Base-by-base conservation (phyloP, 2,329 filamentous ascomycete genomes). In the Penicillium sp. region DNA sequence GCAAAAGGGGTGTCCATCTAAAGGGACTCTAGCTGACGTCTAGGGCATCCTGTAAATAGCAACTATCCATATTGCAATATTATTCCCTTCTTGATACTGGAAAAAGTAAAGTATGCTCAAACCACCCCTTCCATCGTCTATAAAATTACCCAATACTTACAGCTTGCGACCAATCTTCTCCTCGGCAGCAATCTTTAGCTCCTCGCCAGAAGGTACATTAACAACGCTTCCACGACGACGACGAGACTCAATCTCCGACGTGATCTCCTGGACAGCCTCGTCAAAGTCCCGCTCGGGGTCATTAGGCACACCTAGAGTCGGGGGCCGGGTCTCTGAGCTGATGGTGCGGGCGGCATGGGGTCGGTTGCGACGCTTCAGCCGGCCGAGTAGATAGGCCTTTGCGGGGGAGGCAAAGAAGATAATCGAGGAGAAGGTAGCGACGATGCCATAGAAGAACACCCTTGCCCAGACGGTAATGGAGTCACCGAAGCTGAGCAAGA, bases 361-460 rank as follows among this genome's bases (percentile, higher is more conserved):
- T 11, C 63, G 61, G 54, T 67, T 72, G 41, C 84, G 77, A 49
- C 76, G 69, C 56, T 87, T 84, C 6, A 88, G 69, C 47, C 72
- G 69, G 58, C 77, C 75, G 49, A 74, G 73, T 0, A 89, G 71
- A 55, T 60, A 67, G 4, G 72, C 68, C 66, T 90, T 94, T 2
- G 81, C 86, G 0, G 89, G 88, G 1, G 86, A 88, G 32, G 83
- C 79, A 63, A 97, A 95, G 72, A 95, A 85, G 6, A 74, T 79
- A 46, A 90, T 80, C 14, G 82, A 80, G 0, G 71, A 65, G 8
- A 74, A 69, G 1, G 86, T 86, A 55, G 82, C 84, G 51, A 90
- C 63, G 44, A 93, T 74, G 26, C 80, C 82, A 69, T 94, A 98
- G 72, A 89, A 97, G 71, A 95, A 93, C 28, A 96, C 86, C 34